These are phyloP conservation scores for Mrakia gelida DNA, from an alignment of 768 basidiomycete species.

Conservation along the genomic window DNA sequence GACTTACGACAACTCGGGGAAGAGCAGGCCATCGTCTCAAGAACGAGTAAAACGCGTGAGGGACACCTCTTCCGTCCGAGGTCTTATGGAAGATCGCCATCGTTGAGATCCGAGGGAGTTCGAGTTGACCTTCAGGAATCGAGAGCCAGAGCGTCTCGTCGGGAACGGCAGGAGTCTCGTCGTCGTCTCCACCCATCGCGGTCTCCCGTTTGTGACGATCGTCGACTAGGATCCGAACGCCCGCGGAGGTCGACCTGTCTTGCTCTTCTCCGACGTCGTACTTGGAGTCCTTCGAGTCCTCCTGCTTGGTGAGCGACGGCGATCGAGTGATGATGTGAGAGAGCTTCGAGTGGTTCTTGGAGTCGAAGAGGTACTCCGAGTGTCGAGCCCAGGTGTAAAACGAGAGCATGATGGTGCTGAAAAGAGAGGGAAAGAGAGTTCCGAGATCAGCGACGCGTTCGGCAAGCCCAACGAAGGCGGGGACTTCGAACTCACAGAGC, in stretches of 20 bases:
- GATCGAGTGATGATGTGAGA: conserved; percentile 34
- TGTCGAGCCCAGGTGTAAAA: conserved; percentile 62
- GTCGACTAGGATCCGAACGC: conserved; percentile 22
- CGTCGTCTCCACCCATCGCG: conserved; percentile 30
- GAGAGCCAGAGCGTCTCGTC: conserved; percentile 17
- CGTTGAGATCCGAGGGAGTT: conserved; percentile 51
- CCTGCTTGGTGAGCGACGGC: conserved; percentile 5
- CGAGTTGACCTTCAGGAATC: conserved; percentile 10
- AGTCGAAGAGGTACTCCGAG: conserved; percentile 6
- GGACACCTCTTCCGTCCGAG: conserved; percentile 55
- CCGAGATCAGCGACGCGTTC: background rate
- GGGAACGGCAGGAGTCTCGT: background rate
- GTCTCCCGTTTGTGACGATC: conserved; percentile 29
- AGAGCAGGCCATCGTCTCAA: conserved; percentile 64
- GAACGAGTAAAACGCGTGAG: conserved; percentile 64
- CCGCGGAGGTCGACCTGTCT: conserved; percentile 40
- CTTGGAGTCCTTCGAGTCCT: conserved; percentile 34
- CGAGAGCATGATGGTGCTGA: conserved; percentile 51
- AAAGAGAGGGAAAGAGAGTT: background rate
- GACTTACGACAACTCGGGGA: conserved; percentile 60
- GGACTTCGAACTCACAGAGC: conserved; percentile 47
- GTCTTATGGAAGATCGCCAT: conserved; percentile 60
- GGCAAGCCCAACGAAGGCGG: no score
- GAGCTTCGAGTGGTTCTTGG: conserved; percentile 17
- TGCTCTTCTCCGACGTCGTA: conserved; percentile 27